Evolutionary conservation across 2,329 filamentous ascomycete genomes (phyloP).

Genomic region (Neophaeococcomyces aloes): DNA sequence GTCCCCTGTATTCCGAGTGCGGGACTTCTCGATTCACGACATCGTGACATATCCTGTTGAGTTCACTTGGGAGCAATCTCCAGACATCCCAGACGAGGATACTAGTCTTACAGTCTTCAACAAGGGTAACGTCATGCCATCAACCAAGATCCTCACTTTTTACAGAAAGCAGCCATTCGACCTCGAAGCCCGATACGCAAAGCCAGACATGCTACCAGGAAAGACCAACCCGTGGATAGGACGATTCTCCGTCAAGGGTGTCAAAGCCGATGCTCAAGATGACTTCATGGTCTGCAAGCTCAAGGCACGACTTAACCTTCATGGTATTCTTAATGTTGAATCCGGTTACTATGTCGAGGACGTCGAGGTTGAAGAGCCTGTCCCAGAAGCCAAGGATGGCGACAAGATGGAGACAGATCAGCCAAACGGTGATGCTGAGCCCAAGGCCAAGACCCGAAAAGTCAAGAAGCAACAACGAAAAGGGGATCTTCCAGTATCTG

Average conservation of each 20-base stretch:
- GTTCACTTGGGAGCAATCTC: slow-evolving; percentile 97
- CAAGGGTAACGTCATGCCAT: slow-evolving; percentile 91
- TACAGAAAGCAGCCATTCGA: slow-evolving; percentile 98
- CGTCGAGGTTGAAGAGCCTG: slow-evolving; percentile 87
- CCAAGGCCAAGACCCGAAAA: slow-evolving; percentile 79
- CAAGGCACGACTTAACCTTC: slow-evolving; percentile 91
- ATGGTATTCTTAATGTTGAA: slow-evolving; percentile 93
- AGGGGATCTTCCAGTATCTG: slow-evolving; percentile 80
- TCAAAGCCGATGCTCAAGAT: slow-evolving; percentile 73
- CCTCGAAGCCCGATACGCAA: slow-evolving; percentile 85
- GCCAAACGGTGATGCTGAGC: slow-evolving; percentile 49
- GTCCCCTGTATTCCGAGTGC: slow-evolving; percentile 94
- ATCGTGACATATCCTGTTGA: slow-evolving; percentile 97
- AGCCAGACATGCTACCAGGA: slow-evolving; percentile 75
- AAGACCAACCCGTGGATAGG: slow-evolving; percentile 93
- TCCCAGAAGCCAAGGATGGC: slow-evolving; percentile 64
- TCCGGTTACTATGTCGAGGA: slow-evolving; percentile 97
- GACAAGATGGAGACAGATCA: slow-evolving; percentile 80
- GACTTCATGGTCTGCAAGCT: slow-evolving; percentile 99
- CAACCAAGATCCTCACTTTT: slow-evolving; percentile 98
- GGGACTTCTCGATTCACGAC: slow-evolving; percentile 95
- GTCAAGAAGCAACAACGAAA: slow-evolving; percentile 99
- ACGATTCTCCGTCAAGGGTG: slow-evolving; percentile 93
- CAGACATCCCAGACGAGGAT: slow-evolving; percentile 96
- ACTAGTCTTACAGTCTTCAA: slow-evolving; percentile 96